Percentiles rank a stretch among this genome's conserved stretches.
Conservation (phyloP, 1,139 yeast genomes). For the Arxiozyma telluris region DNA sequence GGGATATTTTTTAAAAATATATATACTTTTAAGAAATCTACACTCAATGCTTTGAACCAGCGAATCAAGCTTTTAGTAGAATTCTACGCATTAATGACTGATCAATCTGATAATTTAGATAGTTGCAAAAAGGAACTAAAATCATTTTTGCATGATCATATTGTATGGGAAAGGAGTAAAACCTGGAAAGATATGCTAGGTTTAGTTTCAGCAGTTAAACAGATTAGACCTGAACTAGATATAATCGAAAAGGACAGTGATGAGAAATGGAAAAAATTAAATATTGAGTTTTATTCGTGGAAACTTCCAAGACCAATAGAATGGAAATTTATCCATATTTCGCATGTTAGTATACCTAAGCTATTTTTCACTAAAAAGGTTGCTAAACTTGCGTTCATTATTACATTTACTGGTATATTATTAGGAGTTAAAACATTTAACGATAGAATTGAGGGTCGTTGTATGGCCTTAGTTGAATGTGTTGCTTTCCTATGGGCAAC, state of each 20-base stretch:
- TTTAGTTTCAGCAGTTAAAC: conserved; percentile 40
- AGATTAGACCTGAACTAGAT: conserved; percentile 22
- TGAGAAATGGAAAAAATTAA: conserved; percentile 15
- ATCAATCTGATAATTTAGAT: conserved; percentile 22
- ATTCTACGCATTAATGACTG: conserved; percentile 38
- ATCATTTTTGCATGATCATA: conserved; percentile 58
- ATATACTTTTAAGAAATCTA: conserved; percentile 39
- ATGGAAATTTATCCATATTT: conserved; percentile 32
- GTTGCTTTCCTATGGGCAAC: conserved; percentile 68
- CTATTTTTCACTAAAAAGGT: conserved; percentile 35
- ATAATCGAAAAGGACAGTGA: conserved; percentile 12
- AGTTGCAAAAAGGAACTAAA: conserved; percentile 39
- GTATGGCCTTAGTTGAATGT: conserved; percentile 59
- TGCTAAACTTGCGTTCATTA: conserved; percentile 40
- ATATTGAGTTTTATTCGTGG: conserved; percentile 28
- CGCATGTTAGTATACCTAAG: conserved; percentile 27
- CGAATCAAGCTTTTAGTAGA: conserved; percentile 41
- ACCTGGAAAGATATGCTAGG: conserved; percentile 70
- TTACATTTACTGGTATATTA: conserved; percentile 39
- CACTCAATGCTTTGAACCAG: conserved; percentile 39
- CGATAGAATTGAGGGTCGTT: conserved; percentile 51
- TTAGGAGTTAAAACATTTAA: conserved; percentile 49
- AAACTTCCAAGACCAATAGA: conserved; percentile 32
- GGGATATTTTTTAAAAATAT: conserved; percentile 37
- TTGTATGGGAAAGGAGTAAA: conserved; percentile 67